Percentiles rank a stretch among this genome's conserved stretches.
Evolutionary conservation across 2,329 filamentous ascomycete species (phyloP).

Genomic region (Aspergillus thermomutatus): DNA sequence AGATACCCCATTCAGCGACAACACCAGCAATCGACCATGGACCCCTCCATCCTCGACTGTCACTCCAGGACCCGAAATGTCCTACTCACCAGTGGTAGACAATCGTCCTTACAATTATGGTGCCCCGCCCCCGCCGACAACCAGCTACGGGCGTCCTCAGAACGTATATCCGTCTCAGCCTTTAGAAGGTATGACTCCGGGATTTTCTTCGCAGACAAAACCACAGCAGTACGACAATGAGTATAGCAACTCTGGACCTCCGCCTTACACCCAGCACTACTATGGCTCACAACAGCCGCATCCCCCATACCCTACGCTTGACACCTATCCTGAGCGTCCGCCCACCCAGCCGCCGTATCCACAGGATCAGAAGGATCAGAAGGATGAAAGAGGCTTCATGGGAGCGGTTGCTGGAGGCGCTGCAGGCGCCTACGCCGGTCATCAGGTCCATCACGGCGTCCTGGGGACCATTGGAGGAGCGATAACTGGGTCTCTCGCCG

Average conservation of each 20-base stretch:
- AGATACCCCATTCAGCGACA: background rate
- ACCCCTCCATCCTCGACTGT: background rate
- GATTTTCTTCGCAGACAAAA: background rate
- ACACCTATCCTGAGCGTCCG: background rate
- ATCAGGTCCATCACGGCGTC: constrained; percentile 45
- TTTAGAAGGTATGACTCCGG: background rate
- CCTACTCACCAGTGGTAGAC: background rate
- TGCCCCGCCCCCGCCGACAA: background rate
- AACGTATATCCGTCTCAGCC: background rate
- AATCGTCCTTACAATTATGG: background rate
- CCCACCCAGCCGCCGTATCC: background rate
- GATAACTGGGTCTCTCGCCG: constrained; percentile 42
- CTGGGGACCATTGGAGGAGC: constrained; percentile 46
- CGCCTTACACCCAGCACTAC: background rate
- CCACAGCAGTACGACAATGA: background rate
- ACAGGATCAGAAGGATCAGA: constrained; percentile 23
- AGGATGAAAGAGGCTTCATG: constrained; percentile 42
- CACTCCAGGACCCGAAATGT: background rate
- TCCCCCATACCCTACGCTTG: background rate
- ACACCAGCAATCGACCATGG: background rate
- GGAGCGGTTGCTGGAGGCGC: constrained; percentile 45
- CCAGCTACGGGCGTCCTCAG: background rate
- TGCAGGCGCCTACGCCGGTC: constrained; percentile 42
- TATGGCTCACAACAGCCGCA: background rate
- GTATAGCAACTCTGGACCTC: background rate